These are phyloP conservation scores for Calonectria montana DNA, from an alignment of 2,329 filamentous ascomycete genomes.

Conservation along the genomic window DNA sequence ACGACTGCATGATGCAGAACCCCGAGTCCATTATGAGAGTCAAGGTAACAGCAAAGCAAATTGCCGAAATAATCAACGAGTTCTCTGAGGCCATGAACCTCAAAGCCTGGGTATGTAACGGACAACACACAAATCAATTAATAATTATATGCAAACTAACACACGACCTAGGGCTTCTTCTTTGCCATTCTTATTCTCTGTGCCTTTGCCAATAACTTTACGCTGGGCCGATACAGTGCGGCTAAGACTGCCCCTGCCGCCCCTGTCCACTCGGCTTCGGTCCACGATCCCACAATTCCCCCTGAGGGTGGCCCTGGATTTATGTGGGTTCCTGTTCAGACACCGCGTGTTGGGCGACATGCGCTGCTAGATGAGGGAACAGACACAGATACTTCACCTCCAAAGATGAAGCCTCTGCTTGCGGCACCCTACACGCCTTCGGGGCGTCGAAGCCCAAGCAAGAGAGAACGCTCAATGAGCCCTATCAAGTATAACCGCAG, in stretches of 20 bases:
- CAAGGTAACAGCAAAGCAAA: slow-evolving; percentile 85
- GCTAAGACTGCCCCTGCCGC: slow-evolving; percentile 38
- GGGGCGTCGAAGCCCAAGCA: slow-evolving; percentile 59
- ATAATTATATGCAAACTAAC: slow-evolving; percentile 23
- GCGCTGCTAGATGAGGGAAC: slow-evolving; percentile 58
- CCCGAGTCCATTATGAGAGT: slow-evolving; percentile 81
- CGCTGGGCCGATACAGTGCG: slow-evolving; percentile 52
- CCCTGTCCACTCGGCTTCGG: slow-evolving; percentile 37
- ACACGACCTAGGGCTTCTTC: slow-evolving; percentile 60
- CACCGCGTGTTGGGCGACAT: slow-evolving; percentile 57
- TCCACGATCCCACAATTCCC: slow-evolving; percentile 40
- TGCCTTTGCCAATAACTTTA: slow-evolving; percentile 63
- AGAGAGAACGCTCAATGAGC: slow-evolving; percentile 61
- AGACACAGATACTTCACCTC: slow-evolving; percentile 64
- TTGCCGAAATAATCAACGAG: slow-evolving; percentile 92
- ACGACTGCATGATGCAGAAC: slow-evolving; percentile 87
- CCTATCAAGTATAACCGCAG: slow-evolving; percentile 58
- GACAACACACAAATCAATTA: not conserved
- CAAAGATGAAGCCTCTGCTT: slow-evolving; percentile 54
- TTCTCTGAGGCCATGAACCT: slow-evolving; percentile 92
- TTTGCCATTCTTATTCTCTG: slow-evolving; percentile 60
- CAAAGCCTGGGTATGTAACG: slow-evolving; percentile 71
- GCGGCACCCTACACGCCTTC: slow-evolving; percentile 60
- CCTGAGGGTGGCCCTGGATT: slow-evolving; percentile 54
- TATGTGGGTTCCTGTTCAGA: slow-evolving; percentile 64